Conservation (phyloP, 371 early-diverging fungal genomes). For the Parasitella parasitica region DNA sequence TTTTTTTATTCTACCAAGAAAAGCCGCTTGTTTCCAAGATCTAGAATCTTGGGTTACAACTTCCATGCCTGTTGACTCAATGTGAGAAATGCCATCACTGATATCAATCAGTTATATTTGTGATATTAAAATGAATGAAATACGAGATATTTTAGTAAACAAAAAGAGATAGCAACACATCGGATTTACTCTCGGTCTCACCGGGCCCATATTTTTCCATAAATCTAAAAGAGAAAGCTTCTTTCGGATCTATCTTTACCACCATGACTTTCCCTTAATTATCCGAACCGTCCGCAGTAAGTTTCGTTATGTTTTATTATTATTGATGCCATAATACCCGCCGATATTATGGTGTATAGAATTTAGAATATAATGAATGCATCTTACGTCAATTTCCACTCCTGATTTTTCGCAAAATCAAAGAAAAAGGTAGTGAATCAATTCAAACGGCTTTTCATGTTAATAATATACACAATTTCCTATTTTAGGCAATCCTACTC, state of each 20-base stretch:
- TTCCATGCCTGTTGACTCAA: neutral
- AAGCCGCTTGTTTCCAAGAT: neutral
- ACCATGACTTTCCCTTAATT: constrained; percentile 15
- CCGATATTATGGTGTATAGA: neutral
- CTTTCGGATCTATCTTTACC: constrained; percentile 12
- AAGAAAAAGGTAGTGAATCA: neutral
- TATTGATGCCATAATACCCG: neutral
- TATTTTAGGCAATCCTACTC: neutral
- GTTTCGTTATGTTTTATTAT: neutral
- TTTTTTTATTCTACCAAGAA: neutral
- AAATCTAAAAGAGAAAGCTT: neutral
- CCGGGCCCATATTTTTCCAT: constrained; percentile 18
- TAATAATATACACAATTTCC: neutral
- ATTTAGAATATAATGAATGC: neutral
- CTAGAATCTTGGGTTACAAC: neutral
- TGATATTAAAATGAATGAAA: neutral
- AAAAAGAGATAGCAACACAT: neutral
- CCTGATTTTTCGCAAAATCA: neutral
- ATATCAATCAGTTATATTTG: no score
- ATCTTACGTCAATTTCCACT: neutral
- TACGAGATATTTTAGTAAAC: neutral
- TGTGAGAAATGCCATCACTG: neutral
- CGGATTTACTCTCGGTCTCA: constrained; percentile 22
- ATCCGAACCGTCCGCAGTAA: constrained; percentile 16
- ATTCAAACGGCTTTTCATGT: neutral